phyloP scores from a whole-genome alignment of 306 rosid species.

The Spatholobus suberectus region DNA sequence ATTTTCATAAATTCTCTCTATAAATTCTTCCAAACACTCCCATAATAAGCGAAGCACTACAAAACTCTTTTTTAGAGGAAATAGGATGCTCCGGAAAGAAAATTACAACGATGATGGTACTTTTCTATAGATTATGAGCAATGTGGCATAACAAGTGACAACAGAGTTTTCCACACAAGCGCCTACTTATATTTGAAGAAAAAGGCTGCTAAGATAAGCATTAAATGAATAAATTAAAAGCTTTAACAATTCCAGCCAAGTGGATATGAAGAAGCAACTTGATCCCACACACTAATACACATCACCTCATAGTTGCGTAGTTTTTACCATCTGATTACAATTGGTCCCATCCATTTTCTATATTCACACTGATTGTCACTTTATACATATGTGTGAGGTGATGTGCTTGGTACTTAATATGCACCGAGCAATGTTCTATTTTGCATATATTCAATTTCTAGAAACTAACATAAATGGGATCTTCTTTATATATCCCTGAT shows the following conservation, averaged over 20 bases:
- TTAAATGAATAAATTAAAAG: neutral
- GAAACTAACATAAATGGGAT: constrained; percentile 17
- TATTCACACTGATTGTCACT: neutral
- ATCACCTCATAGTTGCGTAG: neutral
- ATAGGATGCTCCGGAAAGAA: no score
- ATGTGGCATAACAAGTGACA: neutral
- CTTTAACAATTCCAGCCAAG: neutral
- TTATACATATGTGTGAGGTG: neutral
- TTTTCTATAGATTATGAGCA: neutral
- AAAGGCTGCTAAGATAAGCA: neutral
- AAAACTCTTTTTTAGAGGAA: no score
- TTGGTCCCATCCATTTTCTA: neutral
- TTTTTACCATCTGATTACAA: neutral
- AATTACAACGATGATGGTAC: neutral
- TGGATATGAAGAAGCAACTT: no score
- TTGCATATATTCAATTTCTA: neutral
- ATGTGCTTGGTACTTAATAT: neutral
- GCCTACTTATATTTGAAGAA: neutral
- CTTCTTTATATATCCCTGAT: neutral
- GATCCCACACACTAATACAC: neutral
- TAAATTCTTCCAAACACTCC: neutral
- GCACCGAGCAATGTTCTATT: neutral
- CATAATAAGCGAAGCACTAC: neutral
- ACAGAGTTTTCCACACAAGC: neutral
- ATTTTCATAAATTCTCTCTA: no score